phyloP scores from a whole-genome alignment of 805 yeast genomes.

The Saturnispora gosingensis region DNA sequence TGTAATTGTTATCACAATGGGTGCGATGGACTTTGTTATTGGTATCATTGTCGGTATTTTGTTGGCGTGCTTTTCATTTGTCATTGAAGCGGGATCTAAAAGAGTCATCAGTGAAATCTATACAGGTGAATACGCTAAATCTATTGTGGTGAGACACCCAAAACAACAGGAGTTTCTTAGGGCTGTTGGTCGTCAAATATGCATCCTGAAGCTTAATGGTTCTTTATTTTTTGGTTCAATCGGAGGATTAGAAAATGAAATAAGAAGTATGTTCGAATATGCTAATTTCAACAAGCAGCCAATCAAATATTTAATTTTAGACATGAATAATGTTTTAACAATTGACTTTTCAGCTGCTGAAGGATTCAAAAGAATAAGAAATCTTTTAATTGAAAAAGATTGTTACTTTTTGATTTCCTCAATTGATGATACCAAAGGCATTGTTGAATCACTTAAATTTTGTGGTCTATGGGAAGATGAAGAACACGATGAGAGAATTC shows the following conservation, averaged over 20 bases:
- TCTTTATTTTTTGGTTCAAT: constrained; percentile 91
- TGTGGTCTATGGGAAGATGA: constrained; percentile 69
- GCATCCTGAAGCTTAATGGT: constrained; percentile 79
- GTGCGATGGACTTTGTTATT: constrained; percentile 86
- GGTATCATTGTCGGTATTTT: constrained; percentile 88
- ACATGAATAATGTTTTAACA: constrained; percentile 70
- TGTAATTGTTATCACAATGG: constrained; percentile 89
- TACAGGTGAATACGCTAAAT: constrained; percentile 81
- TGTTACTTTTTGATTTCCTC: constrained; percentile 74
- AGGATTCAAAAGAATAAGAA: constrained; percentile 80
- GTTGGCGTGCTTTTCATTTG: constrained; percentile 88
- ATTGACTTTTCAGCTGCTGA: constrained; percentile 95
- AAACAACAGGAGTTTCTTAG: constrained; percentile 76
- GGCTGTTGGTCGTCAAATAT: constrained; percentile 85
- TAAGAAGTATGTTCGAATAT: constrained; percentile 57
- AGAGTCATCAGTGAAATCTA: constrained; percentile 76
- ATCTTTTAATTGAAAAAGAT: constrained; percentile 58
- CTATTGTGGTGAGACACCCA: constrained; percentile 87
- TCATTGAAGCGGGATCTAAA: constrained; percentile 80
- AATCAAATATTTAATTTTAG: constrained; percentile 73
- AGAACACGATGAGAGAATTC: constrained; percentile 36
- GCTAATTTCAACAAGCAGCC: constrained; percentile 43
- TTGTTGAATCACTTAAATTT: constrained; percentile 64
- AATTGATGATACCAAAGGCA: constrained; percentile 55
- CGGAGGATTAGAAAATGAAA: constrained; percentile 76